These are phyloP conservation scores for Skeletonema costatum DNA, from an alignment of 108 stramenopile genomes.

Conservation along the genomic window DNA sequence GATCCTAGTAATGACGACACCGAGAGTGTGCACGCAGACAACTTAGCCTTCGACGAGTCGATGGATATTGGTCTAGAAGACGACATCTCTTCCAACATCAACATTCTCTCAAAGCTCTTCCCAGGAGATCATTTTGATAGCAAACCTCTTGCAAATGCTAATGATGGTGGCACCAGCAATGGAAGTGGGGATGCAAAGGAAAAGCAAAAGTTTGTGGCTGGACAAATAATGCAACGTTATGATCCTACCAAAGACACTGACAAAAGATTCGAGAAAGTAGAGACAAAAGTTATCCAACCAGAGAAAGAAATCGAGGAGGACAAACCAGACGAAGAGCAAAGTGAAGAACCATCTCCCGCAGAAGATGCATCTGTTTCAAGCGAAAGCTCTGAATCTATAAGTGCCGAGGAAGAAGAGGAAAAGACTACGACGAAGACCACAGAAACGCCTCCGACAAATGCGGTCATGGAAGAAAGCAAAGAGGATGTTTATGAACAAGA, in stretches of 20 bases:
- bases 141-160: constrained; percentile 58
- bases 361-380: not conserved
- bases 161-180: not conserved
- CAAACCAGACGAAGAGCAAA: constrained; percentile 6
- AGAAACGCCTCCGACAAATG: not conserved
- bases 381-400: not conserved
- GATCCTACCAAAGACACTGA: constrained; percentile 54
- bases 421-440: not conserved
- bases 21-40: constrained; percentile 20
- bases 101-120: constrained; percentile 20
- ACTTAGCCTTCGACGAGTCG: constrained; percentile 7
- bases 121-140: constrained; percentile 28
- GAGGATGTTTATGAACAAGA: constrained; percentile 64
- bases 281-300: not conserved
- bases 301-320: constrained; percentile 24
- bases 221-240: constrained; percentile 39
- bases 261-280: constrained; percentile 28
- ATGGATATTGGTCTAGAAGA: constrained; percentile 38
- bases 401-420: constrained; percentile 11
- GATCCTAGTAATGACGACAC: constrained; percentile 9
- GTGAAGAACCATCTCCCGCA: not conserved
- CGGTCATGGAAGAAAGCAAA: constrained; percentile 1
- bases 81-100: constrained; percentile 67
- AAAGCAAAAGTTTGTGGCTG: constrained; percentile 3
- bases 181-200: not conserved